Conservation (phyloP, 306 rosid genomes). For the Dryas octopetala region DNA sequence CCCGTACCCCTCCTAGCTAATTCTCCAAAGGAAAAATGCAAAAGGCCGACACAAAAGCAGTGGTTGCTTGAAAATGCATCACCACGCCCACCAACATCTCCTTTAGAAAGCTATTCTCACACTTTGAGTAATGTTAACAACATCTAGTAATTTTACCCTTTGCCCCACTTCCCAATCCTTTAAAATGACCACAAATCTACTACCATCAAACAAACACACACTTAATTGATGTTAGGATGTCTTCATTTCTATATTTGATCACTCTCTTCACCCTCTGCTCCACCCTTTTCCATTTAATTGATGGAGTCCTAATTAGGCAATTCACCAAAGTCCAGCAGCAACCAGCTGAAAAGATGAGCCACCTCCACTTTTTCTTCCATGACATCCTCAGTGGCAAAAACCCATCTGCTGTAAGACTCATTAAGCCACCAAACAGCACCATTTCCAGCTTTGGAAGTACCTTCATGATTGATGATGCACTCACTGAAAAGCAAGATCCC, state of each 20-base stretch:
- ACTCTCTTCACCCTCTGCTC: conserved; percentile 14
- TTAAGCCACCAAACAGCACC: neutral
- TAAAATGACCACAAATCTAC: neutral
- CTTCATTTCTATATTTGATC: neutral
- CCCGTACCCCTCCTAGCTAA: no score
- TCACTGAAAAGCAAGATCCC: conserved; percentile 21
- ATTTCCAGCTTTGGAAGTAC: conserved; percentile 10
- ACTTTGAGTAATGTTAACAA: neutral
- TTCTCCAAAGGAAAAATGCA: no score
- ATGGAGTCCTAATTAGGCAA: conserved; percentile 25
- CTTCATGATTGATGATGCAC: conserved; percentile 26
- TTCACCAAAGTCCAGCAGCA: neutral
- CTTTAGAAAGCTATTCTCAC: neutral
- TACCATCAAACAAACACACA: neutral
- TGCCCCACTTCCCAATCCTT: neutral
- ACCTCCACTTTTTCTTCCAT: conserved; percentile 35
- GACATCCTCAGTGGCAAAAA: conserved; percentile 27
- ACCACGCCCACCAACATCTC: neutral
- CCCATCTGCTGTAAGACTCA: conserved; percentile 19
- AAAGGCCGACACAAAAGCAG: no score
- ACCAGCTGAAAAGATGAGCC: neutral
- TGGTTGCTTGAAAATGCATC: conserved; percentile 19
- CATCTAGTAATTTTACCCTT: neutral
- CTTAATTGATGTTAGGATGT: neutral
- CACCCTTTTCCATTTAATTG: neutral